Conservation (phyloP, 2,329 filamentous ascomycete genomes). For the Helicocarpus griseus region DNA sequence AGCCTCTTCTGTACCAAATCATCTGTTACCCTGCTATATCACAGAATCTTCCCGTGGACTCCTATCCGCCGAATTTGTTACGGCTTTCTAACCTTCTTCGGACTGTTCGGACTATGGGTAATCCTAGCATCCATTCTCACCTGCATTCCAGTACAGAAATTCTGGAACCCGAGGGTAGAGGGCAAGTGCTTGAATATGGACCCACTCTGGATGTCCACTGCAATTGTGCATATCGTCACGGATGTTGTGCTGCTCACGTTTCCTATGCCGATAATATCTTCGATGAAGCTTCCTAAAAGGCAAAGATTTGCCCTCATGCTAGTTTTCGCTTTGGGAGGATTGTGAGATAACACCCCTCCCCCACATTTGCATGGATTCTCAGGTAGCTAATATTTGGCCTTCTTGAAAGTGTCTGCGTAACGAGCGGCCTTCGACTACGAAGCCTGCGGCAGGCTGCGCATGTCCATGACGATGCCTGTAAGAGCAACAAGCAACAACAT, state of each 20-base stretch:
- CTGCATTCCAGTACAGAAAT: conserved; percentile 22
- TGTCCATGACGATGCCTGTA: conserved; percentile 22
- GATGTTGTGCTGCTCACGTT: conserved; percentile 36
- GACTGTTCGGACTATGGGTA: conserved; percentile 21
- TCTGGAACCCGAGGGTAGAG: conserved; percentile 18
- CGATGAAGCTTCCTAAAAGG: conserved; percentile 28
- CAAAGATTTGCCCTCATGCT: conserved; percentile 32
- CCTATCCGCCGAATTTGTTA: conserved; percentile 25
- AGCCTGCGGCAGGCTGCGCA: conserved; percentile 22
- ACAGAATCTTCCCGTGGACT: conserved; percentile 24
- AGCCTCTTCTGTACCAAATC: conserved; percentile 25
- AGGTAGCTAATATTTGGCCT: conserved; percentile 7
- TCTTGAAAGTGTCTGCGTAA: conserved; percentile 29
- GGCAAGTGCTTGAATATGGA: conserved; percentile 31
- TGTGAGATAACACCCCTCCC: conserved; percentile 21
- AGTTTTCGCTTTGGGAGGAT: conserved; percentile 35
- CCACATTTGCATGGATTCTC: not conserved
- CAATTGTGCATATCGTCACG: conserved; percentile 33
- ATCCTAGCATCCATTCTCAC: conserved; percentile 24
- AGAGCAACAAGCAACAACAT: not conserved
- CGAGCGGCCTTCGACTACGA: conserved; percentile 27
- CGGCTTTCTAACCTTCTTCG: conserved; percentile 26
- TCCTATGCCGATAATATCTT: conserved; percentile 34
- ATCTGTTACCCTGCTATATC: conserved; percentile 28
- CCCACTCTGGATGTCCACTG: conserved; percentile 36